Evolutionary conservation across 768 basidiomycete genomes (phyloP).

Genomic region (Lentinula lateritia): DNA sequence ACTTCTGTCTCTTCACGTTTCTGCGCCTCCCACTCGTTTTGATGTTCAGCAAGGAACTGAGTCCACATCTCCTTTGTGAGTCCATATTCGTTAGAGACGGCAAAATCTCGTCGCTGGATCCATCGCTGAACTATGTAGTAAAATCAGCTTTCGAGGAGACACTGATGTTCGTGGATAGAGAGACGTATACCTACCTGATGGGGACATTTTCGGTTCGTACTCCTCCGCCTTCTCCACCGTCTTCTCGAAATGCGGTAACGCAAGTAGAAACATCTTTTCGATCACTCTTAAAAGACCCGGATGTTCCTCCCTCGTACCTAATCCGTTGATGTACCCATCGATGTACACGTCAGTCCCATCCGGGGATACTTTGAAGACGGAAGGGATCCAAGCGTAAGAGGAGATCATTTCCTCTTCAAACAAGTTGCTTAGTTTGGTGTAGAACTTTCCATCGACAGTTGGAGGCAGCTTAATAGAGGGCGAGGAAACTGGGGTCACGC

Average conservation of each 20-base stretch:
- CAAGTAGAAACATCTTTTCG: constrained; percentile 12
- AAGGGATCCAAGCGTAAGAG: constrained; percentile 12
- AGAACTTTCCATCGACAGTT: neutral
- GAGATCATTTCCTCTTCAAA: neutral
- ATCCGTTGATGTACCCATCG: constrained; percentile 14
- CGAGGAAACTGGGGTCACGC: neutral
- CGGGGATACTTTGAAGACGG: constrained; percentile 10
- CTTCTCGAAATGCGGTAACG: constrained; percentile 11
- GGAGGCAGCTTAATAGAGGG: neutral
- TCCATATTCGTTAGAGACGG: neutral
- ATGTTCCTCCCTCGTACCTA: constrained; percentile 11
- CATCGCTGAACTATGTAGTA: neutral
- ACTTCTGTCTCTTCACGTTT: neutral
- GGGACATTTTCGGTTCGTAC: neutral
- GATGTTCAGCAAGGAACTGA: neutral
- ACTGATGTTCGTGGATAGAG: too few species aligned
- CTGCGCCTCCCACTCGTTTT: neutral
- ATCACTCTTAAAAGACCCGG: constrained; percentile 10
- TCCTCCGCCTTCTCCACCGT: neutral
- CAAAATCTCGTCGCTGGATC: neutral
- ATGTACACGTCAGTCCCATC: constrained; percentile 11
- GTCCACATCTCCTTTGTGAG: neutral
- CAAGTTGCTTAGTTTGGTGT: neutral
- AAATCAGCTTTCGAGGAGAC: too few species aligned
- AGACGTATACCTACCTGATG: neutral